Evolutionary conservation across 805 yeast species (phyloP), one percentile per base, ranked within the genome.

Genomic region (Metschnikowia cubensis): DNA sequence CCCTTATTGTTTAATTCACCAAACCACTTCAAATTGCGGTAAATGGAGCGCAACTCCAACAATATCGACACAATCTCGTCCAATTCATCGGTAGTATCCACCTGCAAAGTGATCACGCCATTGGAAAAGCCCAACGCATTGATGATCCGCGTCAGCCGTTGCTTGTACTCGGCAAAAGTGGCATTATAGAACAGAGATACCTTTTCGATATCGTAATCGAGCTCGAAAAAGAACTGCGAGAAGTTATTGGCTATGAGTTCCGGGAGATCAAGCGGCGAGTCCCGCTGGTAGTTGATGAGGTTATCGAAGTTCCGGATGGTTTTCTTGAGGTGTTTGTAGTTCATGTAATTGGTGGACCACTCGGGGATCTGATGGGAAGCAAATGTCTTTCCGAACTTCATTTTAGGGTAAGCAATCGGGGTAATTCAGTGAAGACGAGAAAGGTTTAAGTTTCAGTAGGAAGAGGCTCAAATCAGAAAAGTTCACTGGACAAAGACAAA

Each of bases 1-100:
- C 96, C 98, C 53, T 95, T 82, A 62, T 86, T 88, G 72, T 91
- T 91, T 59, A 91, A 80, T 62, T 92, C 97, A 21, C 95, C 95
- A 65, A 81, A 91, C 96, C 97, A 92, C 65, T 88, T 90, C 63
- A 91, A 74, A 66, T 90, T 90, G 50, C 97, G 76, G 53, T 87
- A 81, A 51, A 82, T 82, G 15, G 85, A 76, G 42, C 96, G 77
- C 48, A 89, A 73, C 65, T 90, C 97, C 20, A 89, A 72, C 35
- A 91, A 69, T 17, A 89, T 84, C 20, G 66, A 58, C 41, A 71
- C 63, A 21, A 73, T 63, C 56, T 73, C 77, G 47, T 73, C 76
- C 47, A 70, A 59, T 53, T 73, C 76, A 45, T 71, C 75, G 47
- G 65, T 61, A 13, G 74, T 65, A 46, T 69, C 74, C 39, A 70